Evolutionary conservation across 148 eudicot species (phyloP), one percentile per base, ranked within the genome.

Genomic region (Pharnaceum exiguum): DNA sequence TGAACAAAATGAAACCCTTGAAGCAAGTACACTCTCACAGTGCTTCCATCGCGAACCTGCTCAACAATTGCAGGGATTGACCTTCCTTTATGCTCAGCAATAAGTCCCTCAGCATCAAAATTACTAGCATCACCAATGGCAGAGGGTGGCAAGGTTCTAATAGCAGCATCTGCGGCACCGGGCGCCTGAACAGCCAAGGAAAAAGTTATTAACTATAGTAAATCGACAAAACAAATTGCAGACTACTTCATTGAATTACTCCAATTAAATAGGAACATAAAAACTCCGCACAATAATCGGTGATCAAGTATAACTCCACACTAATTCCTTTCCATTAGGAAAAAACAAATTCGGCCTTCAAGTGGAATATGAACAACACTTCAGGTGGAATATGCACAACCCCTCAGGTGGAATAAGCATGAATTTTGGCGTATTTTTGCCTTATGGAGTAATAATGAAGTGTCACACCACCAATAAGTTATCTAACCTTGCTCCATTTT

Each of bases 1-100:
- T 83, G 96, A 40, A 86, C 86, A 68, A 67, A 86, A 74, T 83
- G 90, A 64, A 80, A 86, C 16, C 78, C 95, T 4, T 95, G 97
- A 74, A 90, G 97, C 79, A 90, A 69, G 59, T 83, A 83, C 32
- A 77, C 90, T 23, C 97, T 83, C 53, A 90, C 54, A 28, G 95
- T 74, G 75, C 95, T 94, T 69, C 99, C 99, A 71, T 89, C 95
- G 43, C 95, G 99, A 68, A 82, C 87, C 64, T 89, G 90, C 76
- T 94, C 99, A 38, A 89, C 96, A 53, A 89, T 67, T 30, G 91
- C 99, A 65, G 77, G 71, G 76, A 94, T 66, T 21, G 87, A 83
- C 61, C 59, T 86, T 39, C 96, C 96, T 76, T 79, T 89, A 49
- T 84, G 81, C 28, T 77, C 60, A 10, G 50, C 67, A 43, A 82